Percentiles rank a stretch among this genome's conserved stretches.
These are phyloP conservation scores for Debaryomycetaceae sp. DNA, from an alignment of 1,139 yeast species.

Conservation along the genomic window DNA sequence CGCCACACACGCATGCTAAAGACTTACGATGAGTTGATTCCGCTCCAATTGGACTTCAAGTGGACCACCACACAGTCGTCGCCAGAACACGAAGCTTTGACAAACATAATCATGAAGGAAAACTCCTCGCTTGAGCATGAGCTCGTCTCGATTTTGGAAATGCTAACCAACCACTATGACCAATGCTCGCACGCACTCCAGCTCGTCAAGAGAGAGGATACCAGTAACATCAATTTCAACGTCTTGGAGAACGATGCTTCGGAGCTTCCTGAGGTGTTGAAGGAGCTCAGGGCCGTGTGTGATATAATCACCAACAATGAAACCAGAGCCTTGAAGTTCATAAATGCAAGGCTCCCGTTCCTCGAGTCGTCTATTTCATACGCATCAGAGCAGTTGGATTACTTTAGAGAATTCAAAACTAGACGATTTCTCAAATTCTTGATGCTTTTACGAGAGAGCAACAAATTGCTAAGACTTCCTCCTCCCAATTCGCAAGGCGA, in stretches of 20 bases:
- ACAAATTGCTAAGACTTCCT: background rate
- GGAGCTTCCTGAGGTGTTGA: conserved; percentile 30
- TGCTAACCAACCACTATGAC: conserved; percentile 79
- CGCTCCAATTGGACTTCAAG: conserved; percentile 16
- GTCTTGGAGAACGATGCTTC: conserved; percentile 32
- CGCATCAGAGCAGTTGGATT: conserved; percentile 15
- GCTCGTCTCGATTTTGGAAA: conserved; percentile 63
- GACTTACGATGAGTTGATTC: conserved; percentile 19
- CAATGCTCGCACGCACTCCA: conserved; percentile 52
- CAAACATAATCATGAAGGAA: conserved; percentile 28
- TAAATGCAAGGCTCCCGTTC: conserved; percentile 12
- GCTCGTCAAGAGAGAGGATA: conserved; percentile 10
- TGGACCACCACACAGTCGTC: conserved; percentile 5
- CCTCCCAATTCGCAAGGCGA: background rate
- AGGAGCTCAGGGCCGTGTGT: conserved; percentile 30
- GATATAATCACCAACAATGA: conserved; percentile 39
- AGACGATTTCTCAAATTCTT: conserved; percentile 22
- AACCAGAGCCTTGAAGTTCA: conserved; percentile 25
- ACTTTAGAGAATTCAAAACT: conserved; percentile 22
- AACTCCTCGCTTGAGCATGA: conserved; percentile 62
- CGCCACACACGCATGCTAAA: conserved; percentile 16
- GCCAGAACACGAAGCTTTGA: conserved; percentile 13
- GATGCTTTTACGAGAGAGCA: conserved; percentile 5
- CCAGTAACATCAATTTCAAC: conserved; percentile 20
- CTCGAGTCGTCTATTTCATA: conserved; percentile 15